These are phyloP conservation scores for Berkeleyomyces rouxiae DNA, from an alignment of 2,329 filamentous ascomycete genomes.

Conservation along the genomic window DNA sequence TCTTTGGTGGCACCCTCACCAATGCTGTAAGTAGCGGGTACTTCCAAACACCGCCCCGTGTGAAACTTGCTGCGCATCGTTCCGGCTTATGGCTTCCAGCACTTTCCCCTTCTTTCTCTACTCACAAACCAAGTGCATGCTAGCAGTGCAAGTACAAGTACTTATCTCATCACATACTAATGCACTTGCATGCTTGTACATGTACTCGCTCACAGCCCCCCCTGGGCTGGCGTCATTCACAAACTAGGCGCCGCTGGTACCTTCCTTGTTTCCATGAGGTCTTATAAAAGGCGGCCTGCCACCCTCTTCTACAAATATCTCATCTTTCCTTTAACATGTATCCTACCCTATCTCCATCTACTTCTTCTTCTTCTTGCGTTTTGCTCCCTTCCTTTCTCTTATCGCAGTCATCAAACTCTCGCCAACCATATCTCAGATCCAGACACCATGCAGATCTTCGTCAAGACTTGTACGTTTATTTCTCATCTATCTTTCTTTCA, in stretches of 20 bases:
- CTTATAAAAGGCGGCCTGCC: conserved; percentile 10
- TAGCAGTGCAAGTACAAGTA: neutral
- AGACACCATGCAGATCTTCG: conserved; percentile 78
- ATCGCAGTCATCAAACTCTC: conserved; percentile 8
- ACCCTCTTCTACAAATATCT: conserved; percentile 21
- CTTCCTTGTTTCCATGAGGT: conserved; percentile 16
- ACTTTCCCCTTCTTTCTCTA: neutral
- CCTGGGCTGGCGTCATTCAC: neutral
- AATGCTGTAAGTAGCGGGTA: conserved; percentile 3
- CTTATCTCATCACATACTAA: neutral
- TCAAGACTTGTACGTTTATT: conserved; percentile 68
- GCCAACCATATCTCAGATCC: conserved; percentile 7
- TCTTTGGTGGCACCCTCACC: neutral
- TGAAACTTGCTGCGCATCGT: neutral
- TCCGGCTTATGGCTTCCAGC: neutral
- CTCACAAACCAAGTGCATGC: neutral
- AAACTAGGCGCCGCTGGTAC: neutral
- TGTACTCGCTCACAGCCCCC: neutral
- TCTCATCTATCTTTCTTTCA: conserved; percentile 19
- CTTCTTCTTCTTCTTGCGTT: conserved; percentile 12
- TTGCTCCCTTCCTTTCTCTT: conserved; percentile 14
- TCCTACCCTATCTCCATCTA: conserved; percentile 1
- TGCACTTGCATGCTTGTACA: neutral
- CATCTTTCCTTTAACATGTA: conserved; percentile 14
- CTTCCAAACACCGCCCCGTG: neutral